Evolutionary conservation across 139 green algal genomes (phyloP).

Genomic region (Tetradesmus obliquus): DNA sequence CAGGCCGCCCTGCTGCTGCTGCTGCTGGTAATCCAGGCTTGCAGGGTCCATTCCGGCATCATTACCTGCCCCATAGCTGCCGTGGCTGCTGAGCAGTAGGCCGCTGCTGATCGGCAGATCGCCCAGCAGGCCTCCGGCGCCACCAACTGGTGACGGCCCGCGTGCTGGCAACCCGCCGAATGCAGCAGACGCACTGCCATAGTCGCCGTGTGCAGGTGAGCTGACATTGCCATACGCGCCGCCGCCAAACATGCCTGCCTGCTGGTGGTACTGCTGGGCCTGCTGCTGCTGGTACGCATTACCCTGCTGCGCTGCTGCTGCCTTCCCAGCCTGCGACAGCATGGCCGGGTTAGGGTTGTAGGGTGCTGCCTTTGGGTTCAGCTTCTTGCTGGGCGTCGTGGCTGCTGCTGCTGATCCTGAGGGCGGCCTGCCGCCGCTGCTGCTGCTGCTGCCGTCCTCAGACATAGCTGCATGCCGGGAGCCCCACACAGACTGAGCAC

Average conservation of each 20-base stretch:
- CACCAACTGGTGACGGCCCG: not conserved
- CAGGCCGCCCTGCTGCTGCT: not conserved
- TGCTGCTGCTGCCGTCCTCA: conserved; percentile 1
- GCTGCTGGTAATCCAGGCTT: not conserved
- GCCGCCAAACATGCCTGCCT: not conserved
- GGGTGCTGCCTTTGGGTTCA: conserved; percentile 38
- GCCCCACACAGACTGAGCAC: not conserved
- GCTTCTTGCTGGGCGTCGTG: conserved; percentile 10
- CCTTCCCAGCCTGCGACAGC: not conserved
- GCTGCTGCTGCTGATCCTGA: not conserved
- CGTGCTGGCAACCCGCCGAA: not conserved
- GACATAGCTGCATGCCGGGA: not conserved
- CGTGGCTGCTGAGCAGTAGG: not conserved
- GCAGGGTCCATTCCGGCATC: not conserved
- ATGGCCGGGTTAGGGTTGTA: conserved; percentile 11
- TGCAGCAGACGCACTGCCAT: not conserved
- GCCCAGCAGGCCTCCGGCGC: not conserved
- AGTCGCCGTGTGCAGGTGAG: not conserved
- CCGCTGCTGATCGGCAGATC: not conserved
- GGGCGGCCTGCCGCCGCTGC: not conserved
- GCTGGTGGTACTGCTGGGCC: conserved; percentile 1
- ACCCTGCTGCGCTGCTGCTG: not conserved
- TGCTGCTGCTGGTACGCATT: conserved; percentile 1
- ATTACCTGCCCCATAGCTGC: not conserved
- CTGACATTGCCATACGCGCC: not conserved